Base-by-base conservation (phyloP, 768 basidiomycete genomes). In the Saitozyma podzolica region DNA sequence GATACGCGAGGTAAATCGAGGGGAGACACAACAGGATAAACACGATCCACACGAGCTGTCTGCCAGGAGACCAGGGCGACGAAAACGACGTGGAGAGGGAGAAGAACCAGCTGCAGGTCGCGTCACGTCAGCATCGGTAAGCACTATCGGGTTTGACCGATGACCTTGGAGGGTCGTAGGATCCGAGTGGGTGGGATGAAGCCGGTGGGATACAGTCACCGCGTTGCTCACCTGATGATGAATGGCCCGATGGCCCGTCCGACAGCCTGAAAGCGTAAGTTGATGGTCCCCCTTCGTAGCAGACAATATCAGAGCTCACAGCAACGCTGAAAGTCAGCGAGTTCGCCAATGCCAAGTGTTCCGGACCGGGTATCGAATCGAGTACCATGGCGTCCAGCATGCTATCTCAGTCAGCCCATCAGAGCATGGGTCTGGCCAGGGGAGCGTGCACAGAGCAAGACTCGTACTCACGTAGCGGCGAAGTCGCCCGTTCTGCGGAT, bases 11-110 rank as follows among this genome's bases (percentile, higher is more conserved):
- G 47, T 59, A 61, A 5, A 71, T 50, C 1, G 67, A 59, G 13
- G 69, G 69, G n/a, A 68, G 40, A 8, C 51, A 62, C 0, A 71
- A 37, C 8, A 63, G 39, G 39, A 61, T 49, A 39, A 69, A 70
- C 9, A 62, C 54, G 40, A 71, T 41, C 72, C 72, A 74, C 29
- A 74, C 69, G 43, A 70, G 42, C 53, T 74, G 69, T 42, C 72
- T 42, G 7, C 62, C 65, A 6, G 61, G 58, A 47, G 62, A 61
- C 40, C 51, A 57, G 1, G 68, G 65, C 9, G 64, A 65, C 4
- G 54, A 42, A 49, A 64, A 70, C 9, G 50, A 29, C 9, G 72
- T 69, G 8, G 72, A 74, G 3, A 71, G 29, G 37, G 69, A 70
- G 64, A 74, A 74, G 43, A 68, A 58, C 43, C 56, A 74, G 29